These are phyloP conservation scores for Aspergillus amoenus DNA, from an alignment of 2,329 filamentous ascomycete genomes.

Conservation along the genomic window DNA sequence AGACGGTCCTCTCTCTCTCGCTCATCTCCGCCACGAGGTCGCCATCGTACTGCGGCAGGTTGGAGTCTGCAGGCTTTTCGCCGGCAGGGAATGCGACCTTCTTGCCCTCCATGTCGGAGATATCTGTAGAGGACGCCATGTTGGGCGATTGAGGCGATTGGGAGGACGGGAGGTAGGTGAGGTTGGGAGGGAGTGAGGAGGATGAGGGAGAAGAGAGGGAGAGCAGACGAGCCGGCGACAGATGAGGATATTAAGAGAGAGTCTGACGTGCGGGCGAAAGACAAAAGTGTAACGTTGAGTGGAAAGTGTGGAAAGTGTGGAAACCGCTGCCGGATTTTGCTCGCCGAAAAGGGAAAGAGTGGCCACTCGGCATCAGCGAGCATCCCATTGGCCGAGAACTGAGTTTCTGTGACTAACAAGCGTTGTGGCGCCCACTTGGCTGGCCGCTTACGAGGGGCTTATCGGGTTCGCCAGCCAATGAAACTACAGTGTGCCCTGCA, in stretches of 20 bases:
- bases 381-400: not conserved
- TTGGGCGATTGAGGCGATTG: not conserved
- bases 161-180: not conserved
- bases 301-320: not conserved
- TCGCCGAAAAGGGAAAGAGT: conserved; percentile 1
- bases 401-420: conserved; percentile 14
- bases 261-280: not conserved
- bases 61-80: conserved; percentile 5
- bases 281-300: not conserved
- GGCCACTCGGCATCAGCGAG: not conserved
- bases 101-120: conserved; percentile 10
- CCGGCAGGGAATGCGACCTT: conserved; percentile 10
- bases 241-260: not conserved
- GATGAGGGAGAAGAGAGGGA: not conserved
- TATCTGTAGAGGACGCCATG: conserved; percentile 15
- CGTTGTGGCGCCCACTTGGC: conserved; percentile 8
- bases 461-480: not conserved
- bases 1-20: conserved; percentile 19
- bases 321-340: conserved; percentile 8
- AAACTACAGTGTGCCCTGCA: not conserved
- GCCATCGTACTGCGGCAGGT: conserved; percentile 18
- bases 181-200: not conserved
- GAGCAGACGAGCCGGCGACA: not conserved
- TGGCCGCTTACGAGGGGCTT: not conserved
- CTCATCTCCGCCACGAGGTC: conserved; percentile 23